Conservation (phyloP, 768 basidiomycete genomes). For the Kwoniella dejecticola region DNA sequence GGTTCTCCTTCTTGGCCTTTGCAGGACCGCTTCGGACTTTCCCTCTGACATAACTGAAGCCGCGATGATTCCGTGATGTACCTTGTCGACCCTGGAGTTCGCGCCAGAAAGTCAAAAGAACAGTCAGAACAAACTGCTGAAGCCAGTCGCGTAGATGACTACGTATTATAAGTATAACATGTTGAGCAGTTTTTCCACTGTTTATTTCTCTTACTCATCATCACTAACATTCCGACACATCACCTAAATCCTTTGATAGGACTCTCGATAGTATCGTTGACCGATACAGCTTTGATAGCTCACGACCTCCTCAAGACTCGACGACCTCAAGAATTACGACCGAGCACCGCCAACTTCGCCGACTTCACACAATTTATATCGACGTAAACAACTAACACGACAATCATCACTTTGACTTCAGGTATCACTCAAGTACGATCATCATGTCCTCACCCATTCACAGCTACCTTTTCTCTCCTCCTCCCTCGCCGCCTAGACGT, state of each 20-base stretch:
- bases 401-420: neutral
- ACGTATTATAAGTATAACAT: neutral
- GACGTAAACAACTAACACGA: neutral
- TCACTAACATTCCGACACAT: neutral
- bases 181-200: neutral
- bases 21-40: neutral
- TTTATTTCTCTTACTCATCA: neutral
- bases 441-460: slow-evolving; percentile 49
- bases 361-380: neutral
- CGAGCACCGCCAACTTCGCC: neutral
- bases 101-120: neutral
- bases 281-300: slow-evolving; percentile 22
- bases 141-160: neutral
- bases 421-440: neutral
- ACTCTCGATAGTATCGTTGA: slow-evolving; percentile 19
- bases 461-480: slow-evolving; percentile 47
- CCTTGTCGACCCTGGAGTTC: too few species aligned
- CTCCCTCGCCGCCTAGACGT: slow-evolving; percentile 31
- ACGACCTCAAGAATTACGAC: neutral
- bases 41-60: neutral
- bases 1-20: slow-evolving; percentile 1
- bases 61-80: too few species aligned
- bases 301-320: neutral
- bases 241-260: slow-evolving; percentile 13
- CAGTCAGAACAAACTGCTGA: neutral